Base-by-base conservation (phyloP, 257 asterid species). In the Gardenia jasminoides region DNA sequence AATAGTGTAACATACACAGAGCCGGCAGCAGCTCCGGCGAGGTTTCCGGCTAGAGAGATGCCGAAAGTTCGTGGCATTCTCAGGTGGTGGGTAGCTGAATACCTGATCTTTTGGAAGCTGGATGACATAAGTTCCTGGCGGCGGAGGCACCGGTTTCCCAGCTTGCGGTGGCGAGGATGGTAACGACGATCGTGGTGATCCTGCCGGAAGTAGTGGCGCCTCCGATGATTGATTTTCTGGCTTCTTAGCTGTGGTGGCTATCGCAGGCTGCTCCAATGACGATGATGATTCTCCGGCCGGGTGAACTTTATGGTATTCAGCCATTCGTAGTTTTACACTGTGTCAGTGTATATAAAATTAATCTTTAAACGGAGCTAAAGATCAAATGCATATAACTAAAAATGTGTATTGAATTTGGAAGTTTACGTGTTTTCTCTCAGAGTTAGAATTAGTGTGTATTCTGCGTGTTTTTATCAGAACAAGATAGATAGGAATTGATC, bases 1-100 rank as follows among this genome's bases (percentile, higher is more conserved):
- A 47, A 91, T 58, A 2, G 89, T 78, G 80, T 48, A 85, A 88
- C 92, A 88, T 71, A 92, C 80, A 87, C 88, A 90, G 36, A 89
- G 77, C 68, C 92, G 88, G 79, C 94, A 88, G 85, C 82, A 81
- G 71, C 90, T 82, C 79, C 89, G 85, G 59, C 75, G 80, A 56
- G 84, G 83, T 16, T 82, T 86, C 67, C 84, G 84, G 54, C 83
- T 74, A 8, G 84, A 50, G 43, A 90, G 87, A 5, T 58, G 20
- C 24, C 87, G 78, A 80, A 65, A 87, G 16, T 83, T 91, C 26
- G 69, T 80, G 6, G 88, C 26, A 67, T 83, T 87, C 65, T 69
- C 88, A 36, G 86, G 86, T 15, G 87, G 84, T n/a, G 88, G 88
- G 43, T 83, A 67, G 72, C 80, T 85, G 59, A 81, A 78, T 28